Base-by-base conservation (phyloP, 768 basidiomycete genomes). In the Lactarius deliciosus region DNA sequence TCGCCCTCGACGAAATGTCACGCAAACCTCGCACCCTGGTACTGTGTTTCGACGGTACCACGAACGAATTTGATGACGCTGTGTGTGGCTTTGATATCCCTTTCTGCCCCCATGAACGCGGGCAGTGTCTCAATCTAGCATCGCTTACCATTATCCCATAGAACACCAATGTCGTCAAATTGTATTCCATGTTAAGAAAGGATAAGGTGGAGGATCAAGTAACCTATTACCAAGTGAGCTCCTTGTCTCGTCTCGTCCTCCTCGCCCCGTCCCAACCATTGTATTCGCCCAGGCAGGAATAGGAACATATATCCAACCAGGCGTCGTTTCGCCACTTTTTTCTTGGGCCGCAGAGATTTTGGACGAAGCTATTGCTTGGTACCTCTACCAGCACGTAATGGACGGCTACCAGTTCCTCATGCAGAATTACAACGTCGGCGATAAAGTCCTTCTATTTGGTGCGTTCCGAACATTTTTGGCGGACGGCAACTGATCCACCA, bases 391-490 rank as follows among this genome's bases (percentile, higher is more conserved):
- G 1, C 90, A 92, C 75, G 87, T 92, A 28, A 83, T 86, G 76
- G 87, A 83, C 10, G 92, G 92, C 0, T 94, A 93, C 75, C 79
- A 77, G 68, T 93, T 87, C 74, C 76, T 93, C 61, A 92, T 93
- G 91, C 81, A 88, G 68, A 92, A 89, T 71, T 91, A 88, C 73
- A 79, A 77, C n/a, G 71, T 76, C 0, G 92, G 91, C 1, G 90
- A 91, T 73, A 90, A 82, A 74, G 83, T 92, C 38, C 91, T 86
- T 72, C 75, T 92, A 25, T 91, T 91, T 64, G 90, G 88, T 86
- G 63, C 30, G 78, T 45, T 41, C 10, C 8, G 10, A 41, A 36
- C 25, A 53, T 13, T 7, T 2, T 66, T 58, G 43, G 55, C 57
- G 74, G 22, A 70, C 16, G 11, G 56, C 5, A 5, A 9, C 30